Base-by-base conservation (phyloP, 2,329 filamentous ascomycete genomes). In the Colletotrichum ledebouriae region DNA sequence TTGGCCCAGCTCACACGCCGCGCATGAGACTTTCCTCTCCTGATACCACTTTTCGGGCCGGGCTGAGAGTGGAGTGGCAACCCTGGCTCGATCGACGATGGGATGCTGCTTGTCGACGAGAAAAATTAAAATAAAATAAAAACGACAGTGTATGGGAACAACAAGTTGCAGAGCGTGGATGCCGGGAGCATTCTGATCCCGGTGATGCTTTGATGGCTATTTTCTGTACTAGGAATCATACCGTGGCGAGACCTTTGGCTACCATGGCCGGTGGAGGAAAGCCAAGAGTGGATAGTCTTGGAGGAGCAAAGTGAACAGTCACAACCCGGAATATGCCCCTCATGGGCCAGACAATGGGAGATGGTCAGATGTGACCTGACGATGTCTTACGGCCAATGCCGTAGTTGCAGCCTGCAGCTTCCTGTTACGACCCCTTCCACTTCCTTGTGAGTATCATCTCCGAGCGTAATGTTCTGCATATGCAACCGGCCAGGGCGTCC, bases 331-430 rank as follows among this genome's bases (percentile, higher is more conserved):
- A 63, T 44, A 39, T 57, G 52, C 34, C 59, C 59, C 56, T 52
- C 58, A 63, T 52, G 64, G 59, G 20, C 15, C 34, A 11, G 7
- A 17, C 4, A 42, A 33, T 33, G 10, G 52, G 37, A 44, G 3
- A 63, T 67, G 59, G 59, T 33, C 59, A 67, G 50, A 52, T 63
- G 64, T 63, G 64, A 67, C 64, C 64, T 63, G 64, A 63, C 49
- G 59, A 42, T 44, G 34, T 56, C 50, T 29, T n/a, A 13, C 63
- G 58, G 58, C 29, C 63, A 62, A 15, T 57, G 49, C 58, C 63
- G 58, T 33, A 25, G 10, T 11, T 29, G 11, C 37, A 56, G 17
- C 37, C 59, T 39, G 37, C 47, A 7, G 56, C 52, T 55, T 20
- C 29, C 55, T 29, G 22, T 44, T 41, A 42, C 25, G 37, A 34